Evolutionary conservation across 2,329 filamentous ascomycete species (phyloP), one percentile per base, ranked within the genome.

Genomic region (Colletotrichum coccodes): DNA sequence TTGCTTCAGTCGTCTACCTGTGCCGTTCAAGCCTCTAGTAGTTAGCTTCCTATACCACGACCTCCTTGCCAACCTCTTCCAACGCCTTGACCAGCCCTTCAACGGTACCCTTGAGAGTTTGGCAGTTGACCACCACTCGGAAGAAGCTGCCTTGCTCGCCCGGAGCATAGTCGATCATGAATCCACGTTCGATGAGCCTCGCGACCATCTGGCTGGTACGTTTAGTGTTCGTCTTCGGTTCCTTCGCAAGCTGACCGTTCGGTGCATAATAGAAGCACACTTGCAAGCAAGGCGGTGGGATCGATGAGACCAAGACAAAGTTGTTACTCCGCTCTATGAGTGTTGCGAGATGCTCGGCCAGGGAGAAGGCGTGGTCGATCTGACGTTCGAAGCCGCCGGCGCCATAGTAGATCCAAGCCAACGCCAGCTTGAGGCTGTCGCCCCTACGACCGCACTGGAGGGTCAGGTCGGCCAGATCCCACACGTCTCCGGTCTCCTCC

Each of bases 391-490:
- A 96, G 2, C 95, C 94, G 3, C 83, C 77, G 0, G 88, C 86
- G 30, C 96, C 96, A 79, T 98, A 94, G 83, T 97, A 98, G 60
- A 94, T 89, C 93, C 96, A 98, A 3, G 91, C 87, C 5, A 98
- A 85, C 28, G 94, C 95, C 49, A 98, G 85, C 82, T 98, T 99
- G 57, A 98, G 84, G 38, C 87, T 89, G 80, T 98, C 96, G 16
- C 91, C 94, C 36, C 93, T 87, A 0, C 96, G 90, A 4, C 96
- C 96, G 79, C 96, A 98, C 81, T 98, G 96, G 40, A 97, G 89
- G 1, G 95, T 98, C 65, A 98, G 83, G 76, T 98, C 95, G 1
- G 95, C 96, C 30, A 98, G 84, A 78, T 98, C 96, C 89, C 93
- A 97, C 14, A 94, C 84, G 68, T 95, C 91, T 3, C 71, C 81